Evolutionary conservation across 2,329 filamentous ascomycete species (phyloP), one percentile per base, ranked within the genome.

Genomic region (Graphilbum fragrans): DNA sequence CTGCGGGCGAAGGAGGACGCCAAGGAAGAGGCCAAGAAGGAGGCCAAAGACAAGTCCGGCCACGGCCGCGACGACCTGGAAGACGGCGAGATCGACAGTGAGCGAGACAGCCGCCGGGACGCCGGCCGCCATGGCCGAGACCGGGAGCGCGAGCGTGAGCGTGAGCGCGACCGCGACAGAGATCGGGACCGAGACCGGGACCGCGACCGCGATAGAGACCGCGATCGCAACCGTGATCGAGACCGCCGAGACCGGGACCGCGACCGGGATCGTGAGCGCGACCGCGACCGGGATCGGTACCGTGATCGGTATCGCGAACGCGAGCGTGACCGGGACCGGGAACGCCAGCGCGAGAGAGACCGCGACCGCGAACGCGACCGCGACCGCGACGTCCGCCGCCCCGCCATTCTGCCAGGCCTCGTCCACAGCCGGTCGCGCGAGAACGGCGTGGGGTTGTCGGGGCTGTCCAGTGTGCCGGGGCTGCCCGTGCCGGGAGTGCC

Each of bases 281-380:
- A 58, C 2, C 52, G 59, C 54, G 61, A 16, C 51, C 50, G 57
- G 8, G 54, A 57, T 3, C 50, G 52, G 6, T 55, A 60, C 0
- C 52, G 8, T 29, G 8, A 14, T 8, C 25, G 25, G 14, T 29
- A 8, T 29, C 25, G 8, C 8, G 25, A 8, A 14, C 25, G 25
- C 8, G 8, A 14, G 25, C 25, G 25, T 8, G 8, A 14, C 8
- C 25, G 25, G 25, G 8, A 29, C 14, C 25, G 25, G 25, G 8
- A 29, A 29, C 14, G 8, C 14, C 14, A 14, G 25, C 25, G 25
- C 25, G 8, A 29, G 59, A 1, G 34, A 17, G 59, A 60, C 39
- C 59, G 63, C 35, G 73, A 74, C 50, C 64, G 69, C 42, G 19
- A 36, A 14, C 31, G n/a, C 10, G 17, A 37, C 14, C 21, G 21